Evolutionary conservation across 2,329 filamentous ascomycete species (phyloP), one percentile per base, ranked within the genome.

Genomic region (Coniochaeta sp.): DNA sequence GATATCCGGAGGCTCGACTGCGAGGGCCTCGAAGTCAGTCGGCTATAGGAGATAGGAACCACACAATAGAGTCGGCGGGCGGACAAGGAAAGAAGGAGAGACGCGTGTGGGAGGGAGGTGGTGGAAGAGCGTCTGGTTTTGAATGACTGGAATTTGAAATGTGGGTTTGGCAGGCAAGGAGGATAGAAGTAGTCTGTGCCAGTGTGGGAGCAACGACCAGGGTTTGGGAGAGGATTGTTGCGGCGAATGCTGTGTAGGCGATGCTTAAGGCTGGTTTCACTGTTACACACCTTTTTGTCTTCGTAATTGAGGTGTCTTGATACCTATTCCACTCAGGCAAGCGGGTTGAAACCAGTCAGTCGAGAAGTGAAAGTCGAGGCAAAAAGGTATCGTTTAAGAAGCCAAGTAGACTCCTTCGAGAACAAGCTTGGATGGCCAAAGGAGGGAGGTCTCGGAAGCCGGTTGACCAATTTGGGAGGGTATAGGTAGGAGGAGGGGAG

Each of bases 141-240:
- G 31, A 57, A 57, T 38, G 54, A 57, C 54, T 57, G 28, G 54
- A 57, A 38, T 57, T 57, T 26, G n/a, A 57, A 57, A 34, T 57
- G 54, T 57, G 54, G 54, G 54, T 57, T n/a, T 34, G 54, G 54
- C 6, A 38, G 54, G 50, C 47, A 31, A 28, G 47, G 9, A 31
- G 28, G 28, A 24, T 52, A 52, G 28, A n/a, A n/a, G n/a, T n/a
- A n/a, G n/a, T n/a, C n/a, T 17, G 26, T 19, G 24, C n/a, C n/a
- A n/a, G 54, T 19, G 54, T 38, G 28, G 31, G 28, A 34, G 31
- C 31, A 38, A 8, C 54, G 54, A 36, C 17, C 54, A 38, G 34
- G 54, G 22, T 19, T n/a, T 28, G 34, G 17, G 5, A n/a, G 28
- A 56, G 31, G 38, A 36, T 22, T 57, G 34, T 36, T 38, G 54